phyloP scores from a whole-genome alignment of 2,329 filamentous ascomycete genomes.

The Bipolaris zeicola region DNA sequence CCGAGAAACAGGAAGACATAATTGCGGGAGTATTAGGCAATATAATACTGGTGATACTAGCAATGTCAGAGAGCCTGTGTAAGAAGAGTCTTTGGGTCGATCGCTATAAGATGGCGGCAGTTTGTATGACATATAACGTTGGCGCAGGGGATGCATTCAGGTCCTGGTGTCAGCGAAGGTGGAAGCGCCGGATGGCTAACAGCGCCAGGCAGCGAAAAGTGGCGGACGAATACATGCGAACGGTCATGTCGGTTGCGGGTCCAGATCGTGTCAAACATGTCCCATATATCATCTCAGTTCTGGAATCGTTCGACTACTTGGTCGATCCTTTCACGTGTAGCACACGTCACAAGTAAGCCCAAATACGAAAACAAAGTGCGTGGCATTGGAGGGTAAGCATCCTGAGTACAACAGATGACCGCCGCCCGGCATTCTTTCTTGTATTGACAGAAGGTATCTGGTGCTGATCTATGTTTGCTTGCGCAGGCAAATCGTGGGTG shows the following conservation, averaged over 20 bases:
- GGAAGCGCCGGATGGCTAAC: not conserved
- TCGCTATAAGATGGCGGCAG: not conserved
- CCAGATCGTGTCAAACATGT: not conserved
- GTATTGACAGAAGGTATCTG: not conserved
- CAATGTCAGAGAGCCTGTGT: not conserved
- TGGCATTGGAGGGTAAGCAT: not conserved
- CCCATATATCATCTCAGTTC: too few relatives aligned
- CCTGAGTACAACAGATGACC: not conserved
- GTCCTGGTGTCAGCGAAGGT: not conserved
- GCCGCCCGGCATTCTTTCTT: not conserved
- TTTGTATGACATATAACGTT: not conserved
- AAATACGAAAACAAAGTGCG: too few relatives aligned
- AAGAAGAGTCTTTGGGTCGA: not conserved
- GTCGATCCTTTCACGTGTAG: too few relatives aligned
- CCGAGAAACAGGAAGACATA: slow-evolving; percentile 1
- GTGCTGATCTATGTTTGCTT: not conserved
- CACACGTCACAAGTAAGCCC: too few relatives aligned
- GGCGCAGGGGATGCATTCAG: not conserved
- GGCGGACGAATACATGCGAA: not conserved
- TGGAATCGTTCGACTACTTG: too few relatives aligned
- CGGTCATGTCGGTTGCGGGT: not conserved
- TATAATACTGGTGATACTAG: not conserved
- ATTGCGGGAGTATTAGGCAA: not conserved
- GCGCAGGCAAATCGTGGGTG: not conserved
- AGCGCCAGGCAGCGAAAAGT: not conserved